Conservation (phyloP, 257 asterid genomes). For the Ballota nigra region DNA sequence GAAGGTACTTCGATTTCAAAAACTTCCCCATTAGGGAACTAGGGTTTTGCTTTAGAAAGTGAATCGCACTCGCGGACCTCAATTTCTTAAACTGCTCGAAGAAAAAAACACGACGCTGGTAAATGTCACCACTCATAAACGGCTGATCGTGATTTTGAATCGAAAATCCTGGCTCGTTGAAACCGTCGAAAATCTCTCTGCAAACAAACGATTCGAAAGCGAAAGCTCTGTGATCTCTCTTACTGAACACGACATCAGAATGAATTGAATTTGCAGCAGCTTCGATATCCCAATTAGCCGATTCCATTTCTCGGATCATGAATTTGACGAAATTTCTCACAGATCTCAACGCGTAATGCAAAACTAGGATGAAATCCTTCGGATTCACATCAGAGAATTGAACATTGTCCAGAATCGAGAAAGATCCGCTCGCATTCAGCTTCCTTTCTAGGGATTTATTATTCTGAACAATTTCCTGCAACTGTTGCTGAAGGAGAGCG, state of each 20-base stretch:
- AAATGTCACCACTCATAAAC: constrained; percentile 16
- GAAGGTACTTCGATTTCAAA: constrained; percentile 69
- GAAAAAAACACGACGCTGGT: constrained; percentile 42
- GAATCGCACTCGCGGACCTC: constrained; percentile 46
- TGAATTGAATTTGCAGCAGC: constrained; percentile 71
- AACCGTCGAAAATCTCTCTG: constrained; percentile 66
- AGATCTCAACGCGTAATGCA: constrained; percentile 70
- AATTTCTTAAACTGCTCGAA: constrained; percentile 59
- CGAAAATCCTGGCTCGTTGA: constrained; percentile 41
- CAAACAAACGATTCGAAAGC: constrained; percentile 84
- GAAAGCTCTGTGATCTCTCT: constrained; percentile 56
- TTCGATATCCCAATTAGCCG: constrained; percentile 82
- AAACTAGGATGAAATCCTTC: constrained; percentile 61
- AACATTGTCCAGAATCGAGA: constrained; percentile 68
- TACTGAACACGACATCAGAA: constrained; percentile 39
- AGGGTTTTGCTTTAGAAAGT: constrained; percentile 56
- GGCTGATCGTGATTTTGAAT: constrained; percentile 27
- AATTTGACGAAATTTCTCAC: constrained; percentile 61
- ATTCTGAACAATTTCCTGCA: constrained; percentile 29
- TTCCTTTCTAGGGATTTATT: constrained; percentile 62
- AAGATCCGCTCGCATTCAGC: constrained; percentile 76
- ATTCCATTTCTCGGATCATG: constrained; percentile 71
- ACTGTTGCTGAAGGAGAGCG: constrained; percentile 23
- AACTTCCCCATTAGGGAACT: constrained; percentile 59
- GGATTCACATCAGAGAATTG: constrained; percentile 44